These are phyloP conservation scores for Saccharomycopsis babjevae DNA, from an alignment of 805 yeast genomes.

Conservation along the genomic window DNA sequence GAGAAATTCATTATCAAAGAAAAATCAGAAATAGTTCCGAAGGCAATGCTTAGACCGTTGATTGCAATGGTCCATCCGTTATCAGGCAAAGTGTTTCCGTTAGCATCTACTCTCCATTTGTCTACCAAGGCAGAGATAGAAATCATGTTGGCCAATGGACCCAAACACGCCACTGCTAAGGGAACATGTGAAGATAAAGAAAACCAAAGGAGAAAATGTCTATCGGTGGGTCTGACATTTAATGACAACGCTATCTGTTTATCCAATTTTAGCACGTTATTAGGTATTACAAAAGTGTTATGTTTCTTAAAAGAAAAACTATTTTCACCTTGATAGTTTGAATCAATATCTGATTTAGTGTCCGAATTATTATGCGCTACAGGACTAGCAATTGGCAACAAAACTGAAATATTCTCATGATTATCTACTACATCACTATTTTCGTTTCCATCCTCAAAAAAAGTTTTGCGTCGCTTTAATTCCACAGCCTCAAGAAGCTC, in stretches of 20 bases:
- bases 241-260: constrained; percentile 14
- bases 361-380: background rate
- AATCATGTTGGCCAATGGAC: constrained; percentile 68
- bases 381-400: background rate
- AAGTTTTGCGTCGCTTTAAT: background rate
- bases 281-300: constrained; percentile 5
- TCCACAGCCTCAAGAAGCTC: background rate
- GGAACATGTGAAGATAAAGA: constrained; percentile 61
- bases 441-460: background rate
- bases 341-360: background rate
- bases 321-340: background rate
- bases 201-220: constrained; percentile 40
- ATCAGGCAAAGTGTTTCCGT: constrained; percentile 26
- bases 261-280: constrained; percentile 10
- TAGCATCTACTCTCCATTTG: constrained; percentile 43
- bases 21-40: constrained; percentile 60
- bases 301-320: background rate
- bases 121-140: constrained; percentile 64
- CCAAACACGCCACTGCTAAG: constrained; percentile 63
- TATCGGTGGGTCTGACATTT: constrained; percentile 15
- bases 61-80: constrained; percentile 37
- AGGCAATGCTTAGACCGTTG: constrained; percentile 50
- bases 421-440: background rate
- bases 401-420: background rate
- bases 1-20: constrained; percentile 65